A percentile compares a stretch with the other conserved stretches of the same genome.
Evolutionary conservation across 2,329 filamentous ascomycete species (phyloP).

Genomic region (Apiospora saccharicola): DNA sequence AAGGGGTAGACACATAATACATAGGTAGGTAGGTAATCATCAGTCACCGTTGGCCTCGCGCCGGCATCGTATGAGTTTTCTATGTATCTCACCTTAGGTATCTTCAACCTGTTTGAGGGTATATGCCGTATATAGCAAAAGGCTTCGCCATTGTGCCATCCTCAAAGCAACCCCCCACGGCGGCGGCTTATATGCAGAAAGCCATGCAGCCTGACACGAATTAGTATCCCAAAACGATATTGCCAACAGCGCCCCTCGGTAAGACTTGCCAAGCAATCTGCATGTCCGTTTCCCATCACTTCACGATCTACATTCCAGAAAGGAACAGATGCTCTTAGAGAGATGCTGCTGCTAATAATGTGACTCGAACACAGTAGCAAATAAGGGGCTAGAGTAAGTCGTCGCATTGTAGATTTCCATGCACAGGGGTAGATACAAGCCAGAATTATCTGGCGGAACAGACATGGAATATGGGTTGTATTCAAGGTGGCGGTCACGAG

Average conservation of each 20-base stretch:
- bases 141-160: neutral
- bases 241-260: neutral
- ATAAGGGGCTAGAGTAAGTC: neutral
- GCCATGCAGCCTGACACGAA: neutral
- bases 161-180: neutral
- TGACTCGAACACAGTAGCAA: neutral
- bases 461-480: neutral
- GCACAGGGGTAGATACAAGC: neutral
- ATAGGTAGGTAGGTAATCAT: neutral
- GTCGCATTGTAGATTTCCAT: conserved; percentile 8
- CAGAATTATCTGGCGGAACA: neutral
- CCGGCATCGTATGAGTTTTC: neutral
- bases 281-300: neutral
- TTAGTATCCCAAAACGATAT: neutral
- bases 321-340: neutral
- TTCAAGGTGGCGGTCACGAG: neutral
- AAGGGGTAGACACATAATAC: neutral
- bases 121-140: neutral
- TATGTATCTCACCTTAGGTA: neutral
- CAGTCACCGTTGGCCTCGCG: too few species aligned
- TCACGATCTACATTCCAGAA: neutral
- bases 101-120: neutral
- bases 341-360: neutral
- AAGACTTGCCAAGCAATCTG: neutral
- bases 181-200: conserved; percentile 11